phyloP scores from a whole-genome alignment of 495 filamentous ascomycete genomes.

The Hypoxylon perforatum region DNA sequence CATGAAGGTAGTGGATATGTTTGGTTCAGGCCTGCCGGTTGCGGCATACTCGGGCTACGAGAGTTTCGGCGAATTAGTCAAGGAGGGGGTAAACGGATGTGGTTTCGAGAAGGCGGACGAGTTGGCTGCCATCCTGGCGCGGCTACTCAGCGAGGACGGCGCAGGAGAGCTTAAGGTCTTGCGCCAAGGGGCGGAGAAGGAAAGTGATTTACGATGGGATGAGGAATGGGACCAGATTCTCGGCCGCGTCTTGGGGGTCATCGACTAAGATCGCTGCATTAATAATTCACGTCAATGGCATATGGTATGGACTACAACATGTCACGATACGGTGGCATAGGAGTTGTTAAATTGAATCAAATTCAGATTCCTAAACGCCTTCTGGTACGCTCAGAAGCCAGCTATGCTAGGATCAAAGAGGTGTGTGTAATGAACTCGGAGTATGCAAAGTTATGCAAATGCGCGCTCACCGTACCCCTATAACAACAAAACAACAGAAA shows the following conservation, averaged over 20 bases:
- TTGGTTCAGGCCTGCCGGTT: conserved; percentile 91
- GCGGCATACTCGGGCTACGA: conserved; percentile 84
- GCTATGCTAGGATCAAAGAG: conserved; percentile 14
- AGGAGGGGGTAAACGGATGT: conserved; percentile 83
- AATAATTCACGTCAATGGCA: not conserved
- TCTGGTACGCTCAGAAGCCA: conserved; percentile 13
- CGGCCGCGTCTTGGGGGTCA: conserved; percentile 74
- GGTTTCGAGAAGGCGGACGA: conserved; percentile 78
- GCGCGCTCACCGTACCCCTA: no score
- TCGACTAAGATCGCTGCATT: conserved; percentile 22
- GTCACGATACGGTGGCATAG: not conserved
- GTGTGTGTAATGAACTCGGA: not conserved
- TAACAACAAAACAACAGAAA: no score
- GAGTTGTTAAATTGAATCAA: conserved; percentile 2
- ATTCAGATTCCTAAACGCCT: conserved; percentile 2
- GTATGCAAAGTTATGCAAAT: not conserved
- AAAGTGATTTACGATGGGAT: conserved; percentile 86
- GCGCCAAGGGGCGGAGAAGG: conserved; percentile 77
- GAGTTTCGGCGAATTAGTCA: conserved; percentile 87
- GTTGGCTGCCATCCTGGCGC: conserved; percentile 66
- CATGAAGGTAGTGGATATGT: conserved; percentile 99
- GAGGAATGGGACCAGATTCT: conserved; percentile 91
- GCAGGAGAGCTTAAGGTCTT: conserved; percentile 66
- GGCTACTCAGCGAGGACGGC: conserved; percentile 67
- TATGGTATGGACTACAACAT: conserved; percentile 4